phyloP scores from a whole-genome alignment of 1,139 yeast species.

The Neolecta irregularis region DNA sequence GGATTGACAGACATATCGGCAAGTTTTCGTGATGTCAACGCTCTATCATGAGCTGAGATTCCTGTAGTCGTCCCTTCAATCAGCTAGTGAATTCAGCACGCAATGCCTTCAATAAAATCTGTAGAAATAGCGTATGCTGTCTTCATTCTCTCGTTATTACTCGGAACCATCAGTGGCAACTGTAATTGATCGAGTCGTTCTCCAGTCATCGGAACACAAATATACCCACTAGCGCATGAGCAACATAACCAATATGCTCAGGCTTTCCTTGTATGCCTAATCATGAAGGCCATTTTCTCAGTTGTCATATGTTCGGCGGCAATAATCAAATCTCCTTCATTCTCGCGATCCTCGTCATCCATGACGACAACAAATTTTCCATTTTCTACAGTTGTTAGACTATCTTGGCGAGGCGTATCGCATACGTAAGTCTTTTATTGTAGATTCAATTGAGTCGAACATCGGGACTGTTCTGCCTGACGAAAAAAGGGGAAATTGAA shows the following conservation, averaged over 20 bases:
- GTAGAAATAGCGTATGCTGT: conserved; percentile 94
- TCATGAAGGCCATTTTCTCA: conserved; percentile 86
- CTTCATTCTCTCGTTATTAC: conserved; percentile 72
- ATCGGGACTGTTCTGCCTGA: too few relatives aligned
- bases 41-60: conserved; percentile 87
- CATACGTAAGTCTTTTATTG: not conserved
- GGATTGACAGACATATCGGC: conserved; percentile 44
- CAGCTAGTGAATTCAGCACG: not conserved
- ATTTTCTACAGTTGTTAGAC: conserved; percentile 28
- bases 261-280: conserved; percentile 38
- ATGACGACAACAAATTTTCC: conserved; percentile 88
- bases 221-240: conserved; percentile 57
- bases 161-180: conserved; percentile 60
- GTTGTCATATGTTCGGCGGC: conserved; percentile 74
- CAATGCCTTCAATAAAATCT: conserved; percentile 40
- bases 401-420: conserved; percentile 10
- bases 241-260: conserved; percentile 2
- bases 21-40: conserved; percentile 58
- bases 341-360: conserved; percentile 92
- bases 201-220: conserved; percentile 75
- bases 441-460: conserved; percentile 8
- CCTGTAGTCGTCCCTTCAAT: conserved; percentile 84
- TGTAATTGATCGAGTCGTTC: conserved; percentile 66
- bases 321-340: conserved; percentile 90
- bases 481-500: too few relatives aligned